Percentiles rank a stretch among this genome's conserved stretches.
Evolutionary conservation across 371 early-diverging fungal species (phyloP).

Genomic region (Mortierella sp.): DNA sequence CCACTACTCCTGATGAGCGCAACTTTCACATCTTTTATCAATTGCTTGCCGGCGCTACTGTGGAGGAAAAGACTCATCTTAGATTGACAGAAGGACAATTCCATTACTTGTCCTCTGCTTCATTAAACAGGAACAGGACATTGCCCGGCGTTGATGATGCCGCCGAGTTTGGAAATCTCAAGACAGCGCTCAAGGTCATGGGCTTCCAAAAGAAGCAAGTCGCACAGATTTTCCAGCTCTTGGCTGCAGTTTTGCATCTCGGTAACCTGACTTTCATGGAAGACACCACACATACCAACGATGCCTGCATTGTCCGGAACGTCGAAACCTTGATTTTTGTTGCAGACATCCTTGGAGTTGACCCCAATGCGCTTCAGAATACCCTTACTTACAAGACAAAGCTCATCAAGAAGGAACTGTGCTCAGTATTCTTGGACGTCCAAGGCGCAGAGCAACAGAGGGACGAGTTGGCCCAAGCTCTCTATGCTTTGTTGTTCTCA

Average conservation of each 20-base stretch:
- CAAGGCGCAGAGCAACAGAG: slow-evolving; percentile 78
- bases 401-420: slow-evolving; percentile 82
- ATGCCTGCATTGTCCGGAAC: slow-evolving; percentile 82
- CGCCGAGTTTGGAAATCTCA: slow-evolving; percentile 73
- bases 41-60: slow-evolving; percentile 67
- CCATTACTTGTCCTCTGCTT: slow-evolving; percentile 64
- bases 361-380: slow-evolving; percentile 82
- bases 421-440: slow-evolving; percentile 89
- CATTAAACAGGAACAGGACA: slow-evolving; percentile 39
- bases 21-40: slow-evolving; percentile 96
- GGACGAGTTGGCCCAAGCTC: slow-evolving; percentile 77
- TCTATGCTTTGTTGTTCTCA: slow-evolving; percentile 81
- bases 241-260: slow-evolving; percentile 91
- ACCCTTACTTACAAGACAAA: slow-evolving; percentile 90
- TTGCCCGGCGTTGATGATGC: slow-evolving; percentile 61
- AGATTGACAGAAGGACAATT: slow-evolving; percentile 66
- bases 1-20: slow-evolving; percentile 72
- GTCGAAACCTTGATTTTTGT: slow-evolving; percentile 83
- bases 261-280: slow-evolving; percentile 91
- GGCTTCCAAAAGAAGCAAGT: slow-evolving; percentile 88
- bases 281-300: slow-evolving; percentile 70
- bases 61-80: slow-evolving; percentile 67
- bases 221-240: slow-evolving; percentile 84
- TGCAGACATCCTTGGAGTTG: slow-evolving; percentile 90
- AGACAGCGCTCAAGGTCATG: slow-evolving; percentile 80